A percentile compares a stretch with the other conserved stretches of the same genome.
These are phyloP conservation scores for Nemania diffusa DNA, from an alignment of 2,329 filamentous ascomycete species.

Conservation along the genomic window DNA sequence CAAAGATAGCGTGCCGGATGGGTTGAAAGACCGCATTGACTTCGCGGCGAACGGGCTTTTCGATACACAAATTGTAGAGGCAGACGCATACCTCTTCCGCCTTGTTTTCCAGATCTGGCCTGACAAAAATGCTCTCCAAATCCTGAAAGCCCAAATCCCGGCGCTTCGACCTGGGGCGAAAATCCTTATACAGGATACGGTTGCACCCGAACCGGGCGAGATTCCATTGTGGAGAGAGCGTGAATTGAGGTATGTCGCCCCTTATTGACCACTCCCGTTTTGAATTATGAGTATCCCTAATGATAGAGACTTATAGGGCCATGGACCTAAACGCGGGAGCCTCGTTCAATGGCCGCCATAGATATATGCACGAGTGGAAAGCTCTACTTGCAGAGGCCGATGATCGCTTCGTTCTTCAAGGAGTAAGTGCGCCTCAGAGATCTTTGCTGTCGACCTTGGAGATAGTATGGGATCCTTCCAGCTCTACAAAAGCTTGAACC, in stretches of 20 bases:
- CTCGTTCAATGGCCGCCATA: constrained; percentile 37
- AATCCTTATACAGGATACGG: constrained; percentile 42
- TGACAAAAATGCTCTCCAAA: constrained; percentile 40
- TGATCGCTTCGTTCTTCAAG: no score
- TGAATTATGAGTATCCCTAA: constrained; percentile 22
- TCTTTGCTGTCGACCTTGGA: no score
- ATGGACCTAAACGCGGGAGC: constrained; percentile 35
- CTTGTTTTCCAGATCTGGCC: constrained; percentile 40
- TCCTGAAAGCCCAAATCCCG: constrained; percentile 43
- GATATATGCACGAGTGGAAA: constrained; percentile 43
- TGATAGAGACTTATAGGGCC: constrained; percentile 38
- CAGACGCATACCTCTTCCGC: constrained; percentile 43
- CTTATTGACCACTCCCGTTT: no score
- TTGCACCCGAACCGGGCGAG: constrained; percentile 20
- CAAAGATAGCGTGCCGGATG: constrained; percentile 32
- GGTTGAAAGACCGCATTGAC: constrained; percentile 40
- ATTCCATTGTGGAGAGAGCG: constrained; percentile 30
- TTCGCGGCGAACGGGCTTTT: constrained; percentile 43
- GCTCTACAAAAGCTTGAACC: no score
- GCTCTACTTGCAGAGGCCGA: constrained; percentile 38
- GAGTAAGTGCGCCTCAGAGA: no score
- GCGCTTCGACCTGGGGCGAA: constrained; percentile 39
- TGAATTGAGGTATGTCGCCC: constrained; percentile 18
- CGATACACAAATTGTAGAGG: constrained; percentile 37
- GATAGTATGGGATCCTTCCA: no score